A percentile compares a stretch with the other conserved stretches of the same genome.
phyloP scores from a whole-genome alignment of 129 eudicot species.

The Gnaphalium uliginosum region DNA sequence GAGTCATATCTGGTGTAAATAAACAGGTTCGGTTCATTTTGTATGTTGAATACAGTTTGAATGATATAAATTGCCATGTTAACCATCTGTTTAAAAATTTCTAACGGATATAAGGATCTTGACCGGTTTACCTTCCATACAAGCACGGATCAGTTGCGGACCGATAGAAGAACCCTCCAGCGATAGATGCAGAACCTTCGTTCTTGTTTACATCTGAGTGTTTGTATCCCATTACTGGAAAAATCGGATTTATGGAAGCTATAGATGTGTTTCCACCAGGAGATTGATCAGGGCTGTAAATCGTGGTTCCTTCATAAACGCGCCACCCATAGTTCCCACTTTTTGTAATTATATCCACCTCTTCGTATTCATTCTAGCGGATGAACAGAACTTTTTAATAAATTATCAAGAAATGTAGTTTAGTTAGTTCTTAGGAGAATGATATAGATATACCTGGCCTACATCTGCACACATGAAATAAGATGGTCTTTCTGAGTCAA shows the following conservation, averaged over 20 bases:
- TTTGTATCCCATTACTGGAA: slow-evolving; percentile 83
- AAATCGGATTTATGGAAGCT: slow-evolving; percentile 54
- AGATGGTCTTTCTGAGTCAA: slow-evolving; percentile 83
- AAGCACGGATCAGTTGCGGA: slow-evolving; percentile 80
- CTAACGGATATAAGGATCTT: neutral
- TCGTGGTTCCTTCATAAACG: slow-evolving; percentile 57
- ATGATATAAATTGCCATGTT: neutral
- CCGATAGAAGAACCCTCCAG: slow-evolving; percentile 83
- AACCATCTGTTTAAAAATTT: neutral
- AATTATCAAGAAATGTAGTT: neutral
- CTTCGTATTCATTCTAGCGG: slow-evolving; percentile 62
- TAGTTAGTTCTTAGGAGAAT: neutral
- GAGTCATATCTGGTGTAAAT: neutral
- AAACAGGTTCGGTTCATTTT: no score
- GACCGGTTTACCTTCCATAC: slow-evolving; percentile 57
- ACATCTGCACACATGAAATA: slow-evolving; percentile 81
- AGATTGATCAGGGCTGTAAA: slow-evolving; percentile 47
- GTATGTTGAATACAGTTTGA: neutral
- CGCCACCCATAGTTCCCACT: slow-evolving; percentile 90
- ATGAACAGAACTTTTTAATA: neutral
- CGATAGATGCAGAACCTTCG: slow-evolving; percentile 80
- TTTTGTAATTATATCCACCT: slow-evolving; percentile 69
- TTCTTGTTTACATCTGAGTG: slow-evolving; percentile 64
- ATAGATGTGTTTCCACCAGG: slow-evolving; percentile 75
- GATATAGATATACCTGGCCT: slow-evolving; percentile 55